phyloP scores from a whole-genome alignment of 1,284 basidiomycete genomes.

The Ceratobasidium sp. region DNA sequence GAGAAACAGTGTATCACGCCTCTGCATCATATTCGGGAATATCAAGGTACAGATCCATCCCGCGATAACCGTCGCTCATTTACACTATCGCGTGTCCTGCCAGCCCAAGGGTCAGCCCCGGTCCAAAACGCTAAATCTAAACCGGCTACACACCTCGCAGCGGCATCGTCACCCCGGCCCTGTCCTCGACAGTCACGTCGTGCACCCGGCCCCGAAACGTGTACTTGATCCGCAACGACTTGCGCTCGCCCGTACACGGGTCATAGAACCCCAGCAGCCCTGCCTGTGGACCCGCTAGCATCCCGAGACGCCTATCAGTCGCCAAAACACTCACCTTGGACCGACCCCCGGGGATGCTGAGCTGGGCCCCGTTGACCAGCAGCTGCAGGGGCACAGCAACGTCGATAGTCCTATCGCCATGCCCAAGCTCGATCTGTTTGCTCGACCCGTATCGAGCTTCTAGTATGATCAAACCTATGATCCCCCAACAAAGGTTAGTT shows the following conservation, averaged over 20 bases:
- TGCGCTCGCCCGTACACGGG: constrained; percentile 72
- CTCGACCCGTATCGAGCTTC: constrained; percentile 74
- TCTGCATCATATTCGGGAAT: constrained; percentile 25
- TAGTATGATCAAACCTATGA: constrained; percentile 74
- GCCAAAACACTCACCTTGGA: constrained; percentile 56
- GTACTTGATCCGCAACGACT: constrained; percentile 78
- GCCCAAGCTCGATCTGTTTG: constrained; percentile 60
- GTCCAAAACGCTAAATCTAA: not conserved
- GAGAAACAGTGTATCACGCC: not conserved
- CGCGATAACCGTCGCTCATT: not conserved
- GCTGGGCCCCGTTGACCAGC: constrained; percentile 78
- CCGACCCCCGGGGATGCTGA: constrained; percentile 80
- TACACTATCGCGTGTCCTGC: constrained; percentile 23
- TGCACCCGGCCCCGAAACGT: constrained; percentile 78
- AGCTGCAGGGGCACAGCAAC: constrained; percentile 85
- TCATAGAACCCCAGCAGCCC: constrained; percentile 80
- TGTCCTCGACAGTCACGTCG: constrained; percentile 79
- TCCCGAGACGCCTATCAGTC: constrained; percentile 44
- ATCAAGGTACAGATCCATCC: constrained; percentile 7
- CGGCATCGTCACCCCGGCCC: constrained; percentile 75
- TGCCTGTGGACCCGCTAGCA: constrained; percentile 56
- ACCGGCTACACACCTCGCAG: constrained; percentile 67
- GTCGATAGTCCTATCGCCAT: constrained; percentile 69
- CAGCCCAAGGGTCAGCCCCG: not conserved
- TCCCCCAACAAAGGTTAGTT: not conserved